A percentile compares a stretch with the other conserved stretches of the same genome.
Conservation (phyloP, 352 stramenopile genomes). For the Phytopythium litorale region DNA sequence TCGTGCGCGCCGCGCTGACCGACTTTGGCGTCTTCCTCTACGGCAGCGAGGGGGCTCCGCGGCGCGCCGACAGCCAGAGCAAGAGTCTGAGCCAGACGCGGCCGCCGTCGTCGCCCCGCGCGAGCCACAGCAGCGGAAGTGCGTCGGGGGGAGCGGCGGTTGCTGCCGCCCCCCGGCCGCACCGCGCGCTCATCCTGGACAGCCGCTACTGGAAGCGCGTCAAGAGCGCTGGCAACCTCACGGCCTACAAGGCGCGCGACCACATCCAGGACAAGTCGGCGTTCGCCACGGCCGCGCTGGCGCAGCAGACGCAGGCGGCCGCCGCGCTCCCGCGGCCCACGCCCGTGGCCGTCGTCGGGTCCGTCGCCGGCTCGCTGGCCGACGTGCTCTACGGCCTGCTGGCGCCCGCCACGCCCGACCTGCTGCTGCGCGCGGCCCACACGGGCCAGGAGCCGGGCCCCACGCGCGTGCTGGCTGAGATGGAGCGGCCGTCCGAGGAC, state of each 20-base stretch:
- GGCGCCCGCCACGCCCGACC: constrained; percentile 18
- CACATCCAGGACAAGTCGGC: constrained; percentile 4
- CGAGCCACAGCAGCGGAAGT: background rate
- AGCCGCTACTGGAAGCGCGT: constrained; percentile 12
- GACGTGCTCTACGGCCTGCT: constrained; percentile 37
- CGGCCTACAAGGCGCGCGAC: constrained; percentile 9
- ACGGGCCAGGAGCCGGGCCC: constrained; percentile 26
- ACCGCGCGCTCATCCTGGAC: background rate
- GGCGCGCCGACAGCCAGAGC: background rate
- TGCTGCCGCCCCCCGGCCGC: background rate
- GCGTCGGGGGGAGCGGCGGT: background rate
- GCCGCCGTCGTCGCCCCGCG: background rate
- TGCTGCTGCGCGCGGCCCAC: constrained; percentile 28
- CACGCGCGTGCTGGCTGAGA: constrained; percentile 16
- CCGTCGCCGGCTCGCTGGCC: constrained; percentile 22
- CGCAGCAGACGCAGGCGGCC: constrained; percentile 2
- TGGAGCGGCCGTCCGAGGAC: constrained; percentile 14
- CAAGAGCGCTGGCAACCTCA: constrained; percentile 13
- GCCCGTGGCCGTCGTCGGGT: constrained; percentile 21
- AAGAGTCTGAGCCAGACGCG: background rate
- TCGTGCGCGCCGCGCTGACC: constrained; percentile 1
- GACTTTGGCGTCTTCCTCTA: constrained; percentile 4
- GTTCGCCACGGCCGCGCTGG: background rate
- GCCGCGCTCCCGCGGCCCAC: constrained; percentile 9
- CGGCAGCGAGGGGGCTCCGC: background rate